These are phyloP conservation scores for Dactylellina drechsleri DNA, from an alignment of 2,329 filamentous ascomycete genomes.

Conservation along the genomic window DNA sequence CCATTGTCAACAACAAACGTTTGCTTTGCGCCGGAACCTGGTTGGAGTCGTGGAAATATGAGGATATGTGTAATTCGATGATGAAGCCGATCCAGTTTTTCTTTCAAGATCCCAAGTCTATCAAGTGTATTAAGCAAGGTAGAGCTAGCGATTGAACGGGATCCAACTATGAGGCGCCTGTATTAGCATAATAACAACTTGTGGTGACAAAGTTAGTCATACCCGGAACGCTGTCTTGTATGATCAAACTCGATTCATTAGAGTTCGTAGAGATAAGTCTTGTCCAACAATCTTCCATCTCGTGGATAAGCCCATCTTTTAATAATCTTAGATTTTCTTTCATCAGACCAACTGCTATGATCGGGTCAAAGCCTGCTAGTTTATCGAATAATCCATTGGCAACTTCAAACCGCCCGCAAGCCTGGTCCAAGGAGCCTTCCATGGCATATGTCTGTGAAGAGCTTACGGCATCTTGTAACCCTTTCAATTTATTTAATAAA, in stretches of 20 bases:
- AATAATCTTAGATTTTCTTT: slow-evolving; percentile 56
- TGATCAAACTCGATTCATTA: slow-evolving; percentile 67
- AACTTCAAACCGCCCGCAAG: slow-evolving; percentile 51
- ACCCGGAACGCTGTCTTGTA: slow-evolving; percentile 69
- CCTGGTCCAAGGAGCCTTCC: slow-evolving; percentile 48
- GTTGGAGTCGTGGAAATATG: slow-evolving; percentile 56
- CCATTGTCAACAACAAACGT: slow-evolving; percentile 60
- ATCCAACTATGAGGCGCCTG: slow-evolving; percentile 59
- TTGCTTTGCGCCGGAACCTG: slow-evolving; percentile 41
- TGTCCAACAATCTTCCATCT: slow-evolving; percentile 76
- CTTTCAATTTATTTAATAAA: slow-evolving; percentile 55
- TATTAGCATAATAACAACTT: slow-evolving; percentile 25
- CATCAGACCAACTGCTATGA: slow-evolving; percentile 57
- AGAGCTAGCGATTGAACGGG: slow-evolving; percentile 70
- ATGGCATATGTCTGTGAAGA: slow-evolving; percentile 44
- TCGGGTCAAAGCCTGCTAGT: slow-evolving; percentile 51
- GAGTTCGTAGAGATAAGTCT: slow-evolving; percentile 72
- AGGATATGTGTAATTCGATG: slow-evolving; percentile 56
- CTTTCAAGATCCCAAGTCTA: slow-evolving; percentile 68
- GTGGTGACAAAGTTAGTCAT: slow-evolving; percentile 55
- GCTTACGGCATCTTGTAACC: slow-evolving; percentile 55
- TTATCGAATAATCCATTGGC: slow-evolving; percentile 53
- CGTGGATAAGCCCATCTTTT: slow-evolving; percentile 45
- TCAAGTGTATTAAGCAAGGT: slow-evolving; percentile 71
- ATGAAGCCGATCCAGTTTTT: slow-evolving; percentile 57